These are phyloP conservation scores for Sporisorium sorghi DNA, from an alignment of 1,284 basidiomycete species.

Conservation along the genomic window DNA sequence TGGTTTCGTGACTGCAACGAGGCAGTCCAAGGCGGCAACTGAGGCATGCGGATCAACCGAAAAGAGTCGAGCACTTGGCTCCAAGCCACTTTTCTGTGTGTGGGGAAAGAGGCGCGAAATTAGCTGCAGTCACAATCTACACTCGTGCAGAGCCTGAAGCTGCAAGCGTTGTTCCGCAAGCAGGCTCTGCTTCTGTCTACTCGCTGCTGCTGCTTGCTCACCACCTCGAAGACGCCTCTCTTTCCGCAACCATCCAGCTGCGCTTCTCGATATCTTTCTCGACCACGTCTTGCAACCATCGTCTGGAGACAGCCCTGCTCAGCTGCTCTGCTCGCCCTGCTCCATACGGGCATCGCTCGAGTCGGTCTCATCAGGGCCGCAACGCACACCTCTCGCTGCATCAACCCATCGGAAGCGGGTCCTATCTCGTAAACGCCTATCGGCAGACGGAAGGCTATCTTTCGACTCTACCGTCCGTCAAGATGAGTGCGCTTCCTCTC, in stretches of 20 bases:
- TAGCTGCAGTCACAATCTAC: conserved; percentile 4
- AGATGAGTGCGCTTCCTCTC: conserved; percentile 46
- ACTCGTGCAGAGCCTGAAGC: background rate
- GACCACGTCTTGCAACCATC: background rate
- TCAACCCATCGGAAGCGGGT: background rate
- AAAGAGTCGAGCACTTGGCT: background rate
- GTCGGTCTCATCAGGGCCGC: background rate
- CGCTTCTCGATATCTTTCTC: background rate
- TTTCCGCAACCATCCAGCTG: background rate
- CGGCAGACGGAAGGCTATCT: background rate
- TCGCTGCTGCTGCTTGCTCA: background rate
- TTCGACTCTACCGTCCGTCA: conserved; percentile 2
- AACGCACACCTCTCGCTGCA: background rate
- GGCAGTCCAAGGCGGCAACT: background rate
- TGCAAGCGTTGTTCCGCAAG: background rate
- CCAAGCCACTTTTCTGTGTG: background rate
- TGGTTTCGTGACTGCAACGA: background rate
- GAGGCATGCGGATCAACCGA: conserved; percentile 1
- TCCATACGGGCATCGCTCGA: background rate
- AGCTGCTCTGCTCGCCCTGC: background rate
- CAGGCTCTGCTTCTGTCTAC: background rate
- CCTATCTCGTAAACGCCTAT: background rate
- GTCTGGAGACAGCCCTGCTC: background rate
- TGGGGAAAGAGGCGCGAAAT: conserved; percentile 14
- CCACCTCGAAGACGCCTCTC: background rate